Evolutionary conservation across 2,329 filamentous ascomycete species (phyloP).

Genomic region (Clonostachys solani): DNA sequence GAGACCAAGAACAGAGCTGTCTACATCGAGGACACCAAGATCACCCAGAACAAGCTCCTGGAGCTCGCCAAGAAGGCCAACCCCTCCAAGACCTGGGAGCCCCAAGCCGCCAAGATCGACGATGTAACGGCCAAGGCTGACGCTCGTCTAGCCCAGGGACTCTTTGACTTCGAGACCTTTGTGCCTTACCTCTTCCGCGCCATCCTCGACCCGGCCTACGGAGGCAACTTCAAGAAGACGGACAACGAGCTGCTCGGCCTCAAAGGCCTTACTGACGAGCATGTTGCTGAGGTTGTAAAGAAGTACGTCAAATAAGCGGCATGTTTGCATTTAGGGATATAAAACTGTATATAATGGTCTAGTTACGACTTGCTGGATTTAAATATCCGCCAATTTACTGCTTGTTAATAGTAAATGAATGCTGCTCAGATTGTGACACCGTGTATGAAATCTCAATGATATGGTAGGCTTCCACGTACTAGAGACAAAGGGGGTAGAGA

Average conservation of each 20-base stretch:
- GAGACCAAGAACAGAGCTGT: constrained; percentile 49
- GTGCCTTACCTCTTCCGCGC: constrained; percentile 21
- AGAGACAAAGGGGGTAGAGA: too few species aligned
- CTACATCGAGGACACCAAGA: constrained; percentile 33
- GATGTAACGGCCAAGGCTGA: constrained; percentile 11
- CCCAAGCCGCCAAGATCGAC: constrained; percentile 22
- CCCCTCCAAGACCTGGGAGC: constrained; percentile 37
- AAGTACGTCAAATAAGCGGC: background rate
- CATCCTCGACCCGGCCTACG: constrained; percentile 23
- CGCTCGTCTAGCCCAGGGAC: constrained; percentile 3
- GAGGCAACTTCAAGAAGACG: constrained; percentile 17
- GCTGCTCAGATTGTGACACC: too few species aligned
- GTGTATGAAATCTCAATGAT: too few species aligned
- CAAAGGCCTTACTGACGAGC: constrained; percentile 27
- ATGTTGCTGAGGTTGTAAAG: background rate
- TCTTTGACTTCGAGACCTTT: constrained; percentile 6
- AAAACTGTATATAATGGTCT: too few species aligned
- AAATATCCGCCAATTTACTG: too few species aligned
- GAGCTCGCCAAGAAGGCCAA: constrained; percentile 41
- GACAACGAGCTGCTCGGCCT: constrained; percentile 41
- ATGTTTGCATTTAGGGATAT: too few species aligned
- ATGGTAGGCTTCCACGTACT: too few species aligned
- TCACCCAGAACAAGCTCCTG: constrained; percentile 39
- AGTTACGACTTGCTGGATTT: too few species aligned
- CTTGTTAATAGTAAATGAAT: too few species aligned